phyloP scores from a whole-genome alignment of 1,284 basidiomycete genomes.

The Cryptococcus amylolentus region DNA sequence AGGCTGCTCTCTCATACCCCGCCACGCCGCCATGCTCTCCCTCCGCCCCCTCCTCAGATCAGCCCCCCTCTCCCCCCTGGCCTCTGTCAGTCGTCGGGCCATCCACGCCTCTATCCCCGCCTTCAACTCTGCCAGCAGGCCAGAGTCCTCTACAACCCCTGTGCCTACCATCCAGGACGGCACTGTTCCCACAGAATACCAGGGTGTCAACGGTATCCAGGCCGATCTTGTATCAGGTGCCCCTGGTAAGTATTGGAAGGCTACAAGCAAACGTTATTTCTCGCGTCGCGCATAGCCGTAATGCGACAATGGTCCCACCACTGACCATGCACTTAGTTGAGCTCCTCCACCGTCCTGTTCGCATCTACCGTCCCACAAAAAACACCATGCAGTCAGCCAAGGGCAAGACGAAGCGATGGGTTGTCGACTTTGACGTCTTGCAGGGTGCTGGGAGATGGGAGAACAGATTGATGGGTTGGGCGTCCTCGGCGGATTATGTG shows the following conservation, averaged over 20 bases:
- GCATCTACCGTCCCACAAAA: conserved; percentile 90
- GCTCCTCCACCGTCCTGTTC: conserved; percentile 78
- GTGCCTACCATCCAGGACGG: conserved; percentile 8
- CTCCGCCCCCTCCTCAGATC: conserved; percentile 9
- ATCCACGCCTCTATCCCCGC: conserved; percentile 6
- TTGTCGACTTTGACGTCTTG: conserved; percentile 91
- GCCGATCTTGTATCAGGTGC: conserved; percentile 49
- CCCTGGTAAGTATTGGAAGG: conserved; percentile 33
- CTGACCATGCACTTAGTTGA: conserved; percentile 58
- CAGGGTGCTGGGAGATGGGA: conserved; percentile 91
- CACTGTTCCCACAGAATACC: conserved; percentile 10
- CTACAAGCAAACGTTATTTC: neutral
- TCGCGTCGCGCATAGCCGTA: neutral
- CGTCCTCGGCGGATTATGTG: conserved; percentile 93
- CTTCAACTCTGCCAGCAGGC: conserved; percentile 4
- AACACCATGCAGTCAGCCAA: conserved; percentile 94
- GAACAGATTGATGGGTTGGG: conserved; percentile 98
- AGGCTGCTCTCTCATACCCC: too few species aligned
- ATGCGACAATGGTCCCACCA: neutral
- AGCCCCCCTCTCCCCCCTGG: neutral
- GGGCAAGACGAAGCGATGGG: conserved; percentile 82
- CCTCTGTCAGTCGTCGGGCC: conserved; percentile 1
- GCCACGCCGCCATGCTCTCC: conserved; percentile 6
- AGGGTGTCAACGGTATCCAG: conserved; percentile 7
- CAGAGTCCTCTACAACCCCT: conserved; percentile 2